Conservation (phyloP, 164 flowering plant species). For the Santalum album region DNA sequence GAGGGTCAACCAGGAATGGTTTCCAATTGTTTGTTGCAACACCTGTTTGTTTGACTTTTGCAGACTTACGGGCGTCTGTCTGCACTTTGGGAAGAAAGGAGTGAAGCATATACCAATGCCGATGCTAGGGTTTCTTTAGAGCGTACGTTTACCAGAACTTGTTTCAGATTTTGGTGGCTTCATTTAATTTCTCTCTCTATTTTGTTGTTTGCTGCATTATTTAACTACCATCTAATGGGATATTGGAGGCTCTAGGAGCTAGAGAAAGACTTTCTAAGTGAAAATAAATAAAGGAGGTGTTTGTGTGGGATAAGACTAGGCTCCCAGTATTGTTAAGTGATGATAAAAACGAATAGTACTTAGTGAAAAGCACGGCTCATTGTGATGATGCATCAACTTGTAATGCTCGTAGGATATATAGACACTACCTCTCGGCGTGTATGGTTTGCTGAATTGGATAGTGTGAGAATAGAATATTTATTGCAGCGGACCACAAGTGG, state of each 20-base stretch:
- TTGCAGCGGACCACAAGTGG: too few relatives aligned
- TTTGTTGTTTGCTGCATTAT: not conserved
- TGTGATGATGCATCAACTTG: too few relatives aligned
- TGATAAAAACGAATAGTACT: too few relatives aligned
- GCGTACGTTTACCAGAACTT: not conserved
- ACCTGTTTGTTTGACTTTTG: not conserved
- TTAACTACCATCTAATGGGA: not conserved
- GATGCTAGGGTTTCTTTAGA: constrained; percentile 4
- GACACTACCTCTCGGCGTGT: too few relatives aligned
- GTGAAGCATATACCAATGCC: constrained; percentile 3
- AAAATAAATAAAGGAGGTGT: not conserved
- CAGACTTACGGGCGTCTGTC: constrained; percentile 2
- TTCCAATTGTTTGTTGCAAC: not conserved
- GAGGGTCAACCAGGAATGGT: not conserved
- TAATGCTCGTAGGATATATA: too few relatives aligned
- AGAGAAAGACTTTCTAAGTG: not conserved
- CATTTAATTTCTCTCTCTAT: not conserved
- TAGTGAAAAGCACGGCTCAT: too few relatives aligned
- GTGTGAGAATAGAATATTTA: too few relatives aligned
- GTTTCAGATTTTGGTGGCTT: too few relatives aligned
- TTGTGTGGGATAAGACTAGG: too few relatives aligned
- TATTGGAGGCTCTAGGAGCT: not conserved
- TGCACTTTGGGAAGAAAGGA: constrained; percentile 2
- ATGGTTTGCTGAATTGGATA: too few relatives aligned
- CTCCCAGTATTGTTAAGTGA: too few relatives aligned